These are phyloP conservation scores for Berkeleyomyces basicola DNA, from an alignment of 2,329 filamentous ascomycete genomes.

Conservation along the genomic window DNA sequence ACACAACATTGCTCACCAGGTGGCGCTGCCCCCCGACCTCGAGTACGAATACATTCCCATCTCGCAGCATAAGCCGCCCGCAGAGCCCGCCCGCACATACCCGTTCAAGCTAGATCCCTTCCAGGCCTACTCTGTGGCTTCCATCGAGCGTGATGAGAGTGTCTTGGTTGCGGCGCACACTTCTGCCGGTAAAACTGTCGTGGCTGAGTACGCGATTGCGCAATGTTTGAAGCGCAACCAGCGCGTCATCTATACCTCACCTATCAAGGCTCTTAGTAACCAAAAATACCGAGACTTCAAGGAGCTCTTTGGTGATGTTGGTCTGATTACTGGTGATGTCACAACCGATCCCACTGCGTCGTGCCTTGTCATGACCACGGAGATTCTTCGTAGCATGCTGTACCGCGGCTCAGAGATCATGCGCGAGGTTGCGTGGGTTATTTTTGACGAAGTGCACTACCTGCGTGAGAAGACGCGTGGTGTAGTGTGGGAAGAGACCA, in stretches of 20 bases:
- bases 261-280: conserved; percentile 96
- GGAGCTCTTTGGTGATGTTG: conserved; percentile 89
- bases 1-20: conserved; percentile 97
- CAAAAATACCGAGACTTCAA: conserved; percentile 97
- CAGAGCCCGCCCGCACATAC: conserved; percentile 68
- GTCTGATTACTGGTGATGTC: conserved; percentile 96
- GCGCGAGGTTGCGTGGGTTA: conserved; percentile 96
- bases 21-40: conserved; percentile 80
- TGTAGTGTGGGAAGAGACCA: conserved; percentile 98
- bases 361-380: conserved; percentile 96
- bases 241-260: conserved; percentile 96
- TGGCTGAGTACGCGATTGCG: conserved; percentile 94
- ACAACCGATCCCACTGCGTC: conserved; percentile 98
- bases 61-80: conserved; percentile 80
- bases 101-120: conserved; percentile 92
- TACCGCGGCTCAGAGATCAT: conserved; percentile 98
- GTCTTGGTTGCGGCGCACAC: conserved; percentile 95
- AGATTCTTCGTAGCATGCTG: conserved; percentile 97
- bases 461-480: conserved; percentile 87
- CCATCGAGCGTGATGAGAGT: conserved; percentile 91
- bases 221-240: conserved; percentile 96
- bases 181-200: conserved; percentile 93
- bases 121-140: conserved; percentile 85
- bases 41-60: conserved; percentile 94
- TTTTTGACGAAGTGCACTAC: conserved; percentile 98